A percentile compares a stretch with the other conserved stretches of the same genome.
These are phyloP conservation scores for Populus euphratica DNA, from an alignment of 345 rosid species.

Conservation along the genomic window DNA sequence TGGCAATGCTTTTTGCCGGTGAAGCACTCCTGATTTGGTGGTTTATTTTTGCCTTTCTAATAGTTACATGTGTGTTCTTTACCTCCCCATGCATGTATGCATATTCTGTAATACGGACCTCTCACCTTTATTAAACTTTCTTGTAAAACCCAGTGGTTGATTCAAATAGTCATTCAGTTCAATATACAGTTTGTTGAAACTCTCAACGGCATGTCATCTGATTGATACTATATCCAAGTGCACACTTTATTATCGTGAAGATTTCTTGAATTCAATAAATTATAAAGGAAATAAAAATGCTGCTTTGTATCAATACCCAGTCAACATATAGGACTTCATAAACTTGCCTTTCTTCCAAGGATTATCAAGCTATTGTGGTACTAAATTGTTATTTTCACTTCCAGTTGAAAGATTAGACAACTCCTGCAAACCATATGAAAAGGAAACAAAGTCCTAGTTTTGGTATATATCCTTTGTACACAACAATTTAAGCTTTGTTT, in stretches of 20 bases:
- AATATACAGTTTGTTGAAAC: background rate
- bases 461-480: background rate
- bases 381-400: background rate
- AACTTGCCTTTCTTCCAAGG: background rate
- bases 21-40: conserved; percentile 9
- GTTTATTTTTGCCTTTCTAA: background rate
- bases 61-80: background rate
- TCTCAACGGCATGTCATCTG: background rate
- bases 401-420: background rate
- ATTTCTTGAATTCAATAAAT: background rate
- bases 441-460: background rate
- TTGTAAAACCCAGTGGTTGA: background rate
- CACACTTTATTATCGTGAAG: background rate
- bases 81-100: background rate
- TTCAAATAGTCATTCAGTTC: background rate
- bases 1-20: conserved; percentile 84
- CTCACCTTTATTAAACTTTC: background rate
- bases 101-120: background rate
- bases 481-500: background rate
- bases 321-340: background rate
- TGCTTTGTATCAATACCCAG: background rate
- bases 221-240: background rate
- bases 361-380: background rate
- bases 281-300: background rate
- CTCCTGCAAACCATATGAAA: background rate